phyloP scores from a whole-genome alignment of 169 alveolate genomes.

The Cryptosporidium felis region DNA sequence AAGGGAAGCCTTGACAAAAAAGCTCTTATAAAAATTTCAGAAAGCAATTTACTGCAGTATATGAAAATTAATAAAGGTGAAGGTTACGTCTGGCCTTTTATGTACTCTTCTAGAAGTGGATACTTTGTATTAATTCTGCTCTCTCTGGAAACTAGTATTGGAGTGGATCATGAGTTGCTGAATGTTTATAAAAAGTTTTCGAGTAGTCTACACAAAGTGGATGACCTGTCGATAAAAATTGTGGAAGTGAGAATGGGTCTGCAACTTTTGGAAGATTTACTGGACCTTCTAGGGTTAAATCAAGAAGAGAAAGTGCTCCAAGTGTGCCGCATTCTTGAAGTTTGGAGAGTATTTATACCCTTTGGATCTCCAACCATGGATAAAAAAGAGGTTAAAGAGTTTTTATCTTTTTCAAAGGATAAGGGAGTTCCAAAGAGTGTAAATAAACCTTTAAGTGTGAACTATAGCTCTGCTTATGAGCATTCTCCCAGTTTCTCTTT shows the following conservation, averaged over 20 bases:
- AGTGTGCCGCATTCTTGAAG: not conserved
- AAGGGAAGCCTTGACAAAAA: not conserved
- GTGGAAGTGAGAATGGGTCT: slow-evolving; percentile 23
- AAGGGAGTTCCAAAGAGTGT: slow-evolving; percentile 3
- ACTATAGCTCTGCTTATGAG: no score
- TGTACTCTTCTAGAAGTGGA: slow-evolving; percentile 24
- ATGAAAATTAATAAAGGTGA: not conserved
- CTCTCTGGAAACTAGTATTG: slow-evolving; percentile 21
- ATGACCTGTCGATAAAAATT: not conserved
- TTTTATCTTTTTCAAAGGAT: not conserved
- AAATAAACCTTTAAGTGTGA: not conserved
- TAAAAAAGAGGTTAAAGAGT: not conserved
- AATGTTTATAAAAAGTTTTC: not conserved
- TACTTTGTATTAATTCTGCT: slow-evolving; percentile 6
- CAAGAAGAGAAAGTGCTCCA: not conserved
- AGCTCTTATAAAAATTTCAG: not conserved
- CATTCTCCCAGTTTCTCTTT: no score
- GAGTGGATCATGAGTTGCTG: not conserved
- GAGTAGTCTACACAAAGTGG: not conserved
- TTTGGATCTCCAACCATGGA: slow-evolving; percentile 42
- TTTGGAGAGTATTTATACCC: slow-evolving; percentile 40
- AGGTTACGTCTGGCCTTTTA: slow-evolving; percentile 38
- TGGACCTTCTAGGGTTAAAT: not conserved
- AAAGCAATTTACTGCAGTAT: not conserved
- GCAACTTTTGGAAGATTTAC: slow-evolving; percentile 27